Evolutionary conservation across 2,329 filamentous ascomycete species (phyloP), one percentile per base, ranked within the genome.

Genomic region (Periconia digitata): DNA sequence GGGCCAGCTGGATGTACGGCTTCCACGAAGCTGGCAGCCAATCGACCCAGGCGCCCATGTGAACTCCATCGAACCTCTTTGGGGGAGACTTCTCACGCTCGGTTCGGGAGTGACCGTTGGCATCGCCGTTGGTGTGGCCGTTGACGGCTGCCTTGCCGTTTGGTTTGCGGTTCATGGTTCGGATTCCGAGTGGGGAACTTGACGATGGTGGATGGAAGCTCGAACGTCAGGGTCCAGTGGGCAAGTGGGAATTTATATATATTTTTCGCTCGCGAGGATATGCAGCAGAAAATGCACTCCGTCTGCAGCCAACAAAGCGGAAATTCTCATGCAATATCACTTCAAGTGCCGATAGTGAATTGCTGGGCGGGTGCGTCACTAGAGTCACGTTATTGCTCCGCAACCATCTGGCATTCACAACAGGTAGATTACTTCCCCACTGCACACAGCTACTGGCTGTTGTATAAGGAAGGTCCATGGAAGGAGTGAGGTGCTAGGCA

Each of bases 1-100:
- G 48, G 8, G 48, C 41, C 18, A 54, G 45, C 34, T 54, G 47
- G n/a, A 43, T 43, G 29, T 48, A 54, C 2, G 51, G 51, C 5
- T 46, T 41, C 48, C 48, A 48, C 1, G 37, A 38, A 1, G 22
- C 10, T 13, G 51, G 51, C 17, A 51, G 22, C 2, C 21, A 23
- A 23, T 22, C 32, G 8, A 46, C 38, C 43, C 47, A 46, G 13
- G 16, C 39, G 6, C 35, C 38, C 17, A 16, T 46, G 8, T 36
- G 24, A 15, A 27, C 27, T 37, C 41, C 47, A 21, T 44, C 41
- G 18, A 44, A 44, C 13, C 17, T 17, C 10, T 15, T 36, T 17
- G 41, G 32, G 13, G 41, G 29, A 32, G 41, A 32, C 10, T 4
- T 15, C 12, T 32, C 27, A 13, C 27, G 27, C n/a, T 32, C n/a